A percentile compares a stretch with the other conserved stretches of the same genome.
These are phyloP conservation scores for Plasmopara viticola DNA, from an alignment of 352 stramenopile genomes.

Conservation along the genomic window DNA sequence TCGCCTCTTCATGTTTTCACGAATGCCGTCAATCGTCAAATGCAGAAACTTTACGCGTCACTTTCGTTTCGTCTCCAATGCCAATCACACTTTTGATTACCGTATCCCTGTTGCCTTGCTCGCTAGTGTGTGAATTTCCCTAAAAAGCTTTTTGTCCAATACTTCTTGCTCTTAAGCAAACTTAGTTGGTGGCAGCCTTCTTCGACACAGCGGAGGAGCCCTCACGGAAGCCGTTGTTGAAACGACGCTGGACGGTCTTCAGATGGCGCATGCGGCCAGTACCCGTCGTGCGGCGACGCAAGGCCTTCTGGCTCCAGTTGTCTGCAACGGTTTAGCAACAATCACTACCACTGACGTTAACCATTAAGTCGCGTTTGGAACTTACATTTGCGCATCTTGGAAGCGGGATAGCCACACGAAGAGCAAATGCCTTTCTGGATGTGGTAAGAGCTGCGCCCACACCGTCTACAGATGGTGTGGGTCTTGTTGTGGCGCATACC, in stretches of 20 bases:
- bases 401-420: constrained; percentile 97
- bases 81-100: constrained; percentile 16
- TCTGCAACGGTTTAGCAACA: constrained; percentile 31
- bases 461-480: constrained; percentile 99
- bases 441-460: constrained; percentile 98
- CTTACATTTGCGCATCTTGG: constrained; percentile 97
- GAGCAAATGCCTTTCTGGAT: constrained; percentile 99
- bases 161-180: constrained; percentile 13
- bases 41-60: constrained; percentile 11
- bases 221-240: constrained; percentile 99
- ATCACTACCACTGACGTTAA: neutral
- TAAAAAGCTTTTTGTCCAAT: constrained; percentile 27
- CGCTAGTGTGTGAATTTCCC: constrained; percentile 29
- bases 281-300: constrained; percentile 93
- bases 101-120: constrained; percentile 31
- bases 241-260: constrained; percentile 96
- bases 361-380: neutral
- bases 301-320: constrained; percentile 98
- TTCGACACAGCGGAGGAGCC: constrained; percentile 80
- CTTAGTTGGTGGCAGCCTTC: constrained; percentile 88
- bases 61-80: constrained; percentile 15
- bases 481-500: constrained; percentile 99
- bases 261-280: constrained; percentile 98
- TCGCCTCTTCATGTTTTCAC: constrained; percentile 15
- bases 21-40: constrained; percentile 12